Evolutionary conservation across 1,139 yeast species (phyloP), one percentile per base, ranked within the genome.

Genomic region (Yamadazyma sp.): DNA sequence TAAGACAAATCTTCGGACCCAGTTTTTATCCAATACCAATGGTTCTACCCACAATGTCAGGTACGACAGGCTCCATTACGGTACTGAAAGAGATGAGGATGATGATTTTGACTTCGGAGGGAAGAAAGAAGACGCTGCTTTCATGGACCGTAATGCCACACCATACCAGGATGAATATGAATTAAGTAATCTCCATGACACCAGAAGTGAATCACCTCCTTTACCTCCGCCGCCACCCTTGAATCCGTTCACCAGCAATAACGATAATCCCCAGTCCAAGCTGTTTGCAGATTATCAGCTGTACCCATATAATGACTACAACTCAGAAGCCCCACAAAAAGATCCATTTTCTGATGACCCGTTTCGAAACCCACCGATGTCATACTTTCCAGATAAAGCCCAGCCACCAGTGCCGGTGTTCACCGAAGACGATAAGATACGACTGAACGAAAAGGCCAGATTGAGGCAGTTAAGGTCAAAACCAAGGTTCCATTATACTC

Each of bases 401-500:
- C 53, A 46, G 29, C 54, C 54, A 8, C 46, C 53, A 9, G 31
- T 46, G 3, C 52, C 55, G 2, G 43, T 28, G 7, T 30, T 11
- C 25, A 50, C 44, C n/a, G 57, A 52, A 31, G 48, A 52, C 6
- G 46, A 42, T n/a, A 44, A 45, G 28, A 36, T 58, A 17, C 48
- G 48, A 26, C 39, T 42, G 25, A 62, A 62, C 43, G 67, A 64
- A 40, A 53, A 50, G 37, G 56, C 57, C 34, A 43, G 70, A 34
- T 24, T 59, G 12, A 55, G 48, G 35, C 61, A 61, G 28, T 40
- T 64, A 18, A 43, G 56, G 31, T 50, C 64, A 4, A 54, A 57
- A 39, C 73, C 75, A 2, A 53, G 73, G 25, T 70, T 64, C 50
- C 76, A 70, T 53, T 67, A 54, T 47, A 67, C 82, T 1, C 61